phyloP scores from a whole-genome alignment of 768 basidiomycete genomes.

The Thelephora aurantiotincta region DNA sequence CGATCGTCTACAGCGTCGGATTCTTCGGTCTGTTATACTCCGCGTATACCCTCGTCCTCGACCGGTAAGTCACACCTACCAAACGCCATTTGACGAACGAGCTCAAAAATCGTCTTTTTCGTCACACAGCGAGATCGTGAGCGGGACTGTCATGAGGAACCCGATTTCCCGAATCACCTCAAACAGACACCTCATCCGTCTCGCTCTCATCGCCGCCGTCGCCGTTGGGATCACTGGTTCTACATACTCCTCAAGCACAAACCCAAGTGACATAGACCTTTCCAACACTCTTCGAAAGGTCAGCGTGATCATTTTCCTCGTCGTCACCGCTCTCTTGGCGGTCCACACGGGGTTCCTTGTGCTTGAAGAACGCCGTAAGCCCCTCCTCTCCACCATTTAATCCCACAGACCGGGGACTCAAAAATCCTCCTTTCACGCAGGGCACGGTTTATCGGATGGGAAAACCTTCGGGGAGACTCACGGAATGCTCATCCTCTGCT shows the following conservation, averaged over 20 bases:
- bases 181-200: conserved; percentile 8
- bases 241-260: conserved; percentile 1
- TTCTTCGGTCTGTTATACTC: conserved; percentile 22
- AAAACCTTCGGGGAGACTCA: conserved; percentile 1
- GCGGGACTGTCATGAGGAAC: neutral
- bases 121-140: neutral
- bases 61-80: conserved; percentile 11
- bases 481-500: conserved; percentile 7
- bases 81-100: too few relatives aligned
- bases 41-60: conserved; percentile 20
- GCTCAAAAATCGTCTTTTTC: neutral
- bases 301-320: conserved; percentile 12
- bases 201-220: conserved; percentile 9
- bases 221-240: conserved; percentile 7
- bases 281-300: conserved; percentile 6
- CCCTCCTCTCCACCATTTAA: conserved; percentile 2
- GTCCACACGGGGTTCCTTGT: conserved; percentile 4
- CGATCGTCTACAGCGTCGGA: conserved; percentile 20
- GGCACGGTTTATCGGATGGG: neutral
- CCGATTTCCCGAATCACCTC: conserved; percentile 7
- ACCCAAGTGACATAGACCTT: neutral
- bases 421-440: too few relatives aligned
- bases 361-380: too few relatives aligned
- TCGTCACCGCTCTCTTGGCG: conserved; percentile 6
- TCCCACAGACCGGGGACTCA: too few relatives aligned